These are phyloP conservation scores for Nannochloropsis gaditana DNA, from an alignment of 108 stramenopile genomes.

Conservation along the genomic window DNA sequence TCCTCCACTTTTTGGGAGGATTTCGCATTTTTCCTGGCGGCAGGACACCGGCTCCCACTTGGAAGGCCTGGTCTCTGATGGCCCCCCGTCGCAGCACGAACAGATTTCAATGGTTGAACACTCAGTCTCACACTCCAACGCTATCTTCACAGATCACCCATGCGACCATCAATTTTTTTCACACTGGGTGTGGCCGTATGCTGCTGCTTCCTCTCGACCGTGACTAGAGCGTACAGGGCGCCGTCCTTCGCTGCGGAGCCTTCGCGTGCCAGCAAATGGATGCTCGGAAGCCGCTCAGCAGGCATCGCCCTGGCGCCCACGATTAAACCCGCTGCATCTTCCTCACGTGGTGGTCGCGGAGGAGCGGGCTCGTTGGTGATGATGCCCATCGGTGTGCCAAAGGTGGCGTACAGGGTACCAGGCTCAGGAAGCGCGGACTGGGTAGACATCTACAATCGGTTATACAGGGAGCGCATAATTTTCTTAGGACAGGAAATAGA, in stretches of 20 bases:
- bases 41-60: too few species aligned
- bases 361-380: constrained; percentile 66
- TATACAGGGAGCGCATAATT: constrained; percentile 96
- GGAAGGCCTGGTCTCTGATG: too few species aligned
- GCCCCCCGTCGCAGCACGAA: too few species aligned
- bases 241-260: neutral
- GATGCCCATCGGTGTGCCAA: constrained; percentile 90
- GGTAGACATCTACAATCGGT: constrained; percentile 98
- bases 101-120: too few species aligned
- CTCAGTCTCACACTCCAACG: neutral
- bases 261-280: constrained; percentile 17
- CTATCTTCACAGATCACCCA: neutral
- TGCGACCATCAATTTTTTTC: neutral
- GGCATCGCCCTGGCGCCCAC: neutral
- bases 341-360: neutral
- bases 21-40: too few species aligned
- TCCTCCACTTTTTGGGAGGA: too few species aligned
- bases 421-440: constrained; percentile 63
- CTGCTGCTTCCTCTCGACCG: neutral
- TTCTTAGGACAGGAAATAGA: constrained; percentile 95
- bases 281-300: neutral
- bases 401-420: constrained; percentile 93
- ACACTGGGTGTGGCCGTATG: neutral
- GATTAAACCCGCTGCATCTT: neutral
- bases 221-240: neutral